A percentile compares a stretch with the other conserved stretches of the same genome.
Conservation (phyloP, 2,329 filamentous ascomycete species). For the Exophiala phaeomuriformis region DNA sequence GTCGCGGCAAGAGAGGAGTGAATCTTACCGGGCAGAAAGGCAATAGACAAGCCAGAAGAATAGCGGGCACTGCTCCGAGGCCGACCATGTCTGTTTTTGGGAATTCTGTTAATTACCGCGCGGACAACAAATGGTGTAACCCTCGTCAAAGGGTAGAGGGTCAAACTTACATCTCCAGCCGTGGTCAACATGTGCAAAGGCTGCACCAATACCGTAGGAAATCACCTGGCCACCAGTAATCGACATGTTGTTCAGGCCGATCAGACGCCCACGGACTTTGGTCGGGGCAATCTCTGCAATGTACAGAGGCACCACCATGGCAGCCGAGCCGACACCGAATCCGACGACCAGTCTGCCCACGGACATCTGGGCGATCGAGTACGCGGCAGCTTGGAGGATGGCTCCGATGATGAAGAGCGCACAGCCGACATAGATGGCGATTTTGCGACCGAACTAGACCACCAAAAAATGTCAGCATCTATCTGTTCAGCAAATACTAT, state of each 20-base stretch:
- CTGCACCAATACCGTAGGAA: constrained; percentile 77
- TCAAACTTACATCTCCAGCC: constrained; percentile 2
- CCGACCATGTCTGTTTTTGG: constrained; percentile 65
- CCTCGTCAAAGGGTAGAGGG: background rate
- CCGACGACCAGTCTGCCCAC: constrained; percentile 41
- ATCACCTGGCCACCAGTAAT: constrained; percentile 84
- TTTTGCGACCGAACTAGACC: constrained; percentile 39
- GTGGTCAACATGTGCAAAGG: constrained; percentile 49
- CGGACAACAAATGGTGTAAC: constrained; percentile 47
- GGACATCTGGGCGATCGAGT: constrained; percentile 40
- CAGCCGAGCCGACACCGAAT: constrained; percentile 45
- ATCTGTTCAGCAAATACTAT: background rate
- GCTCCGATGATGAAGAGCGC: constrained; percentile 40
- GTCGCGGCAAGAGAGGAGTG: no score
- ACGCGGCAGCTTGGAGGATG: constrained; percentile 37
- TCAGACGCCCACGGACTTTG: constrained; percentile 44
- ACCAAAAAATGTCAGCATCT: constrained; percentile 12
- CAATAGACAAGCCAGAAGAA: constrained; percentile 61
- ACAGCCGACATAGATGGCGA: constrained; percentile 42
- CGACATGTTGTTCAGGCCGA: constrained; percentile 60
- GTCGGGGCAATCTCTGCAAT: constrained; percentile 47
- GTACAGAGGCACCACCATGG: constrained; percentile 66
- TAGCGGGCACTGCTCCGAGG: constrained; percentile 68
- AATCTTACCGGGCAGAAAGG: constrained; percentile 47
- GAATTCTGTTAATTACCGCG: constrained; percentile 41